phyloP scores from a whole-genome alignment of 2,329 filamentous ascomycete genomes.

The Sphaerostilbella broomeana region DNA sequence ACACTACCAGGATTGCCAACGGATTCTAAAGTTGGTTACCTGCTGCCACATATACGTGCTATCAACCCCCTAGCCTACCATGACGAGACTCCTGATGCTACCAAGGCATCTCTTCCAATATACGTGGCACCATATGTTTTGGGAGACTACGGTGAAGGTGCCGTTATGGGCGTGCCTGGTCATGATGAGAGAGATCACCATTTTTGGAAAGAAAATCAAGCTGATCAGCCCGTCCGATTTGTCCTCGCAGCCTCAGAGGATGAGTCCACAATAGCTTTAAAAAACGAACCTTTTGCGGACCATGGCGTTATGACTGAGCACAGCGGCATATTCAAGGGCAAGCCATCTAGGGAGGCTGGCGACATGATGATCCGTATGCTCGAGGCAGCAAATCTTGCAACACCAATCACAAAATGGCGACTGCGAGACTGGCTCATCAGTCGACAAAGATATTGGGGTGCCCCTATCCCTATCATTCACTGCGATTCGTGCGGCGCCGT shows the following conservation, averaged over 20 bases:
- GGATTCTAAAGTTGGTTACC: conserved; percentile 61
- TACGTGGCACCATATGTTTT: conserved; percentile 82
- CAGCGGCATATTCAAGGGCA: conserved; percentile 58
- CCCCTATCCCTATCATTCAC: conserved; percentile 84
- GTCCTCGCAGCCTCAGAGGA: conserved; percentile 53
- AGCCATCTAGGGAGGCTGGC: conserved; percentile 56
- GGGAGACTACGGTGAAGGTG: conserved; percentile 77
- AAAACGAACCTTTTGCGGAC: conserved; percentile 52
- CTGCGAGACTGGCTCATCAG: conserved; percentile 87
- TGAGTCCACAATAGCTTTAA: conserved; percentile 37
- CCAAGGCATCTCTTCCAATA: conserved; percentile 58
- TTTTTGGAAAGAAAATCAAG: conserved; percentile 70
- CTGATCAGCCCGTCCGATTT: conserved; percentile 51
- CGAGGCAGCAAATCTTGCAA: conserved; percentile 50
- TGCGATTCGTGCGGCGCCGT: conserved; percentile 71
- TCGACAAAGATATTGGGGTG: conserved; percentile 87
- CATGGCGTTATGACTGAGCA: conserved; percentile 62
- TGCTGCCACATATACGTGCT: conserved; percentile 54
- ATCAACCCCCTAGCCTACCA: conserved; percentile 59
- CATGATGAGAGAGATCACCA: conserved; percentile 73
- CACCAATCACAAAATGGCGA: conserved; percentile 66
- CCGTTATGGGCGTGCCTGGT: conserved; percentile 86
- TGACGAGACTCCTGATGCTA: conserved; percentile 41
- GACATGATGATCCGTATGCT: conserved; percentile 53
- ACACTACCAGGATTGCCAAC: conserved; percentile 49